phyloP scores from a whole-genome alignment of 352 stramenopile species.

The Phytophthora foliorum region DNA sequence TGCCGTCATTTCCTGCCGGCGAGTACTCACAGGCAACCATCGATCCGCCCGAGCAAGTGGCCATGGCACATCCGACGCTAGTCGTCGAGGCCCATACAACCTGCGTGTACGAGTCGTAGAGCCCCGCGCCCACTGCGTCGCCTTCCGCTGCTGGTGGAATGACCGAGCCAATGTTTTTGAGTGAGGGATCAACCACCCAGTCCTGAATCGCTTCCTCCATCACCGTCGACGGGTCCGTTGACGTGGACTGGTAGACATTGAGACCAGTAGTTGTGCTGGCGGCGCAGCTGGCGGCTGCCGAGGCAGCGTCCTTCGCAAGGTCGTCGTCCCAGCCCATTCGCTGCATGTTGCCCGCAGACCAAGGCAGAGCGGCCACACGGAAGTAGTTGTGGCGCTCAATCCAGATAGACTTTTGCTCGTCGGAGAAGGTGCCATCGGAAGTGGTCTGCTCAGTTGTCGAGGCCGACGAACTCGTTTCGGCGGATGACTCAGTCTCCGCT shows the following conservation, averaged over 20 bases:
- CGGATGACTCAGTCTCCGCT: conserved; percentile 11
- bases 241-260: conserved; percentile 57
- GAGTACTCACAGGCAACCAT: conserved; percentile 77
- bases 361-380: conserved; percentile 67
- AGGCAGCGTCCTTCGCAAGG: conserved; percentile 53
- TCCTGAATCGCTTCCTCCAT: conserved; percentile 65
- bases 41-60: conserved; percentile 48
- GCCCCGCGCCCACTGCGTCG: conserved; percentile 60
- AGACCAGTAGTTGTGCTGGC: conserved; percentile 48
- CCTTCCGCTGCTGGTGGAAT: conserved; percentile 33
- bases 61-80: conserved; percentile 70
- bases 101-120: conserved; percentile 85
- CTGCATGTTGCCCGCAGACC: conserved; percentile 71
- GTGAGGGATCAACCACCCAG: conserved; percentile 57
- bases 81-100: conserved; percentile 73
- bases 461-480: conserved; percentile 14
- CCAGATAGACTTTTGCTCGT: conserved; percentile 69
- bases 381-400: conserved; percentile 85
- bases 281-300: conserved; percentile 48
- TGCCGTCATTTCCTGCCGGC: conserved; percentile 61
- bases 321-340: conserved; percentile 70
- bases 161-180: conserved; percentile 45
- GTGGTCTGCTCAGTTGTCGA: conserved; percentile 19
- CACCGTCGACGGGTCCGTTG: conserved; percentile 38
- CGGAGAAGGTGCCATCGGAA: conserved; percentile 34